Conservation (phyloP, 768 basidiomycete genomes). For the Mycena epipterygia region DNA sequence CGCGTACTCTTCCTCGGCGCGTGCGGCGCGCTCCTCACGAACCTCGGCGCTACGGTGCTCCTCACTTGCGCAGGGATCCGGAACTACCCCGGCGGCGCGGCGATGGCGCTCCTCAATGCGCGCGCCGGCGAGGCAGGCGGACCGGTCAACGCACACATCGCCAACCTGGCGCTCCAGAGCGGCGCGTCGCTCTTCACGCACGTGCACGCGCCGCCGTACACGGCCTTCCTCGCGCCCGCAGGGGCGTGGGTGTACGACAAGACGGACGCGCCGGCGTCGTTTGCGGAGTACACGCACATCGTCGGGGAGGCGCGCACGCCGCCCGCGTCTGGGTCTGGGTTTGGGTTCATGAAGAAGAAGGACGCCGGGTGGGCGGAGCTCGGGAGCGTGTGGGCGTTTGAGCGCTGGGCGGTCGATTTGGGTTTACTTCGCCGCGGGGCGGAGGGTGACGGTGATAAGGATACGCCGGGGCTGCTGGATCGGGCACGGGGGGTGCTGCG, state of each 20-base stretch:
- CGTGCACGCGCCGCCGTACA: conserved; percentile 69
- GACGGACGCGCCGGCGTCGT: conserved; percentile 71
- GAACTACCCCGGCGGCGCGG: conserved; percentile 94
- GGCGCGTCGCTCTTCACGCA: conserved; percentile 93
- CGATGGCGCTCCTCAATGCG: conserved; percentile 74
- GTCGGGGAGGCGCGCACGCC: conserved; percentile 62
- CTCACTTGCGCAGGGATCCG: conserved; percentile 69
- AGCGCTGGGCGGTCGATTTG: conserved; percentile 47
- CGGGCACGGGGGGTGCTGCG: conserved; percentile 46
- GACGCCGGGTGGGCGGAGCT: conserved; percentile 57
- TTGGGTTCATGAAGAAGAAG: conserved; percentile 36
- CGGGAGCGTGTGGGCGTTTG: conserved; percentile 61
- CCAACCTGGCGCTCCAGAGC: conserved; percentile 89
- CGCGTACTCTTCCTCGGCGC: conserved; percentile 61
- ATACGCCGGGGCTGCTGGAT: conserved; percentile 38
- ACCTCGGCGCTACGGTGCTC: conserved; percentile 66
- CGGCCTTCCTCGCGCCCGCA: conserved; percentile 34
- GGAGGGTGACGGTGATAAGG: too few relatives aligned
- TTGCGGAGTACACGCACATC: conserved; percentile 68
- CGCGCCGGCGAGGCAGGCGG: conserved; percentile 38
- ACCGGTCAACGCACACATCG: conserved; percentile 80
- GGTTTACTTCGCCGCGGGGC: too few relatives aligned
- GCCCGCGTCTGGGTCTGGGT: neutral
- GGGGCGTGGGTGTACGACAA: conserved; percentile 83
- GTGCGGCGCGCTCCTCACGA: conserved; percentile 63